A percentile compares a stretch with the other conserved stretches of the same genome.
These are phyloP conservation scores for Cytospora schulzeri DNA, from an alignment of 2,329 filamentous ascomycete species.

Conservation along the genomic window DNA sequence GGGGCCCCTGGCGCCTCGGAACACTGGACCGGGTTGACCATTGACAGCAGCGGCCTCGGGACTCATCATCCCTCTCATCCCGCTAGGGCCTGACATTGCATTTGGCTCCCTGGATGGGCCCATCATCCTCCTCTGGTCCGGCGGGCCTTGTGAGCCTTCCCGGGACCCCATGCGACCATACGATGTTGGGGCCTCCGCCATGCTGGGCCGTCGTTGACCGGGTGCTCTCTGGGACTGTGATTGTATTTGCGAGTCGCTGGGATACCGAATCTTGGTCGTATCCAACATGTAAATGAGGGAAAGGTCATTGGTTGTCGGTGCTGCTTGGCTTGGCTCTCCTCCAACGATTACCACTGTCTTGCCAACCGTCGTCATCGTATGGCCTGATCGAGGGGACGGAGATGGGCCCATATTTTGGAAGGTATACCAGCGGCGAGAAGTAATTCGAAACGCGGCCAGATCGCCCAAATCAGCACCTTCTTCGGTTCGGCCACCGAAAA, in stretches of 20 bases:
- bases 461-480: constrained; percentile 92
- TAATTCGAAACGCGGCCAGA: constrained; percentile 75
- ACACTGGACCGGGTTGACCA: constrained; percentile 34
- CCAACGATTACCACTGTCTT: constrained; percentile 92
- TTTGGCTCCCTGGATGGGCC: constrained; percentile 40
- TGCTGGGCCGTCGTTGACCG: constrained; percentile 37
- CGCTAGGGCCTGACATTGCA: constrained; percentile 45
- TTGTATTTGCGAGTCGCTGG: constrained; percentile 66
- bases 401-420: constrained; percentile 99
- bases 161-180: constrained; percentile 46
- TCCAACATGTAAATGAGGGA: constrained; percentile 90
- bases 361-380: constrained; percentile 95
- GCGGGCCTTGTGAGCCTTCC: constrained; percentile 55
- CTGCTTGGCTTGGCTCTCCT: constrained; percentile 89
- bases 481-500: constrained; percentile 94
- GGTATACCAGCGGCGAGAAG: constrained; percentile 92
- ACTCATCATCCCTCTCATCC: constrained; percentile 44
- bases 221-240: constrained; percentile 34
- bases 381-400: constrained; percentile 88
- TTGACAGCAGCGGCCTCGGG: constrained; percentile 42
- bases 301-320: constrained; percentile 78
- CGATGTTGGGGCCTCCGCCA: constrained; percentile 34
- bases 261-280: constrained; percentile 94
- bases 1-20: constrained; percentile 45
- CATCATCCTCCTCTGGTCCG: constrained; percentile 53